These are phyloP conservation scores for Fusarium coicis DNA, from an alignment of 2,329 filamentous ascomycete genomes.

Conservation along the genomic window DNA sequence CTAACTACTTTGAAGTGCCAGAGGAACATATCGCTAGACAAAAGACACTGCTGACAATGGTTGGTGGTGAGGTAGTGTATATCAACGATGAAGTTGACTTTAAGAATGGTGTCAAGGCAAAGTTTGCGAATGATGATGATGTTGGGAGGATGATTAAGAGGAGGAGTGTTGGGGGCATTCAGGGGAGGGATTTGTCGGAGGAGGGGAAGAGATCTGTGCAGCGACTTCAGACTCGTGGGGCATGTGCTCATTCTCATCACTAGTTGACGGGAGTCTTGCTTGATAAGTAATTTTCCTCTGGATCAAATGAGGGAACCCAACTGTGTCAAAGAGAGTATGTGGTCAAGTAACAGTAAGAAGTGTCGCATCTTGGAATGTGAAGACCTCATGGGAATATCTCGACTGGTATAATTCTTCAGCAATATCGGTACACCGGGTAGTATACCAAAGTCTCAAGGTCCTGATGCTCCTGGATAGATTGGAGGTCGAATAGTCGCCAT, in stretches of 20 bases:
- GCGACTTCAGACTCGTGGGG: neutral
- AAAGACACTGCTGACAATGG: conserved; percentile 35
- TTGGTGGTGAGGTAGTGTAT: conserved; percentile 36
- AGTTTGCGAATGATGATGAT: conserved; percentile 18
- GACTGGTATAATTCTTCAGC: neutral
- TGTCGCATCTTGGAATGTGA: accelerated
- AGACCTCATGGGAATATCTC: neutral
- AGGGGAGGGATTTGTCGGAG: neutral
- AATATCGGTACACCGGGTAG: accelerated
- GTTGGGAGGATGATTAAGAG: neutral
- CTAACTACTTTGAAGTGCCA: conserved; percentile 28
- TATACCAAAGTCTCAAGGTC: neutral
- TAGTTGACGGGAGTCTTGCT: too few relatives aligned
- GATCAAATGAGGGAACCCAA: neutral
- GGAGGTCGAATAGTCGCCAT: neutral
- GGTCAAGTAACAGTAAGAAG: neutral
- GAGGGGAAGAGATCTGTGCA: neutral
- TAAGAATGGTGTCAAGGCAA: conserved; percentile 8
- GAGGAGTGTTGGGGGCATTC: neutral
- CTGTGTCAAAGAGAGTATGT: neutral
- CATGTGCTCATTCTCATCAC: neutral
- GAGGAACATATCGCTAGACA: conserved; percentile 33
- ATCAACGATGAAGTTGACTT: conserved; percentile 29
- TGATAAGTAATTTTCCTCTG: too few relatives aligned
- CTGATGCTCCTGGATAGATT: too few relatives aligned